These are phyloP conservation scores for Psilocybe sp. DNA, from an alignment of 768 basidiomycete genomes.

Conservation along the genomic window DNA sequence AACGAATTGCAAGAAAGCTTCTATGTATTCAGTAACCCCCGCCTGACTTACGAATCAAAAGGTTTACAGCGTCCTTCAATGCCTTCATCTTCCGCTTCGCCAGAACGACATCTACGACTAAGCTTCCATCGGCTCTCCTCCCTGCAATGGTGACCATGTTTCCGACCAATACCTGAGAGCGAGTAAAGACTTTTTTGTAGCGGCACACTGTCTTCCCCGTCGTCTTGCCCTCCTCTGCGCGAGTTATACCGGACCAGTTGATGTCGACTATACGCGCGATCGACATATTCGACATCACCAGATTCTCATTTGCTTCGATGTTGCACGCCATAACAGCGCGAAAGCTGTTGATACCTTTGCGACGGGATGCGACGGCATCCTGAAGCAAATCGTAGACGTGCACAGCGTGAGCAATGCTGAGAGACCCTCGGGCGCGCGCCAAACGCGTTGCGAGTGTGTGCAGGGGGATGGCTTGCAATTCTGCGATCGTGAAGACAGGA, in stretches of 20 bases:
- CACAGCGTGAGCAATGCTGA: too few relatives aligned
- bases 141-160: slow-evolving; percentile 36
- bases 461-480: slow-evolving; percentile 24
- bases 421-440: too few relatives aligned
- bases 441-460: slow-evolving; percentile 16
- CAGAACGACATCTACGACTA: slow-evolving; percentile 32
- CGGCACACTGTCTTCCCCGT: slow-evolving; percentile 29
- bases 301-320: slow-evolving; percentile 27
- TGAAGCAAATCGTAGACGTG: too few relatives aligned
- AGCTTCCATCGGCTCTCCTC: slow-evolving; percentile 28
- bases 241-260: slow-evolving; percentile 32
- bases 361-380: not conserved
- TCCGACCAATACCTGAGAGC: slow-evolving; percentile 24
- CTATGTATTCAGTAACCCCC: not conserved
- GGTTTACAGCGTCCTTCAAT: not conserved
- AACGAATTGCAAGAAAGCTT: too few relatives aligned
- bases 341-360: not conserved
- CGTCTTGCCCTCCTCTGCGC: not conserved
- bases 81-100: slow-evolving; percentile 3
- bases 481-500: slow-evolving; percentile 30
- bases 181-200: slow-evolving; percentile 33
- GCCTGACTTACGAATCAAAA: not conserved
- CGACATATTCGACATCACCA: slow-evolving; percentile 35
- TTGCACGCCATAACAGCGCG: slow-evolving; percentile 25
- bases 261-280: slow-evolving; percentile 34